phyloP scores from a whole-genome alignment of 257 asterid genomes.

The Datura wrightii region DNA sequence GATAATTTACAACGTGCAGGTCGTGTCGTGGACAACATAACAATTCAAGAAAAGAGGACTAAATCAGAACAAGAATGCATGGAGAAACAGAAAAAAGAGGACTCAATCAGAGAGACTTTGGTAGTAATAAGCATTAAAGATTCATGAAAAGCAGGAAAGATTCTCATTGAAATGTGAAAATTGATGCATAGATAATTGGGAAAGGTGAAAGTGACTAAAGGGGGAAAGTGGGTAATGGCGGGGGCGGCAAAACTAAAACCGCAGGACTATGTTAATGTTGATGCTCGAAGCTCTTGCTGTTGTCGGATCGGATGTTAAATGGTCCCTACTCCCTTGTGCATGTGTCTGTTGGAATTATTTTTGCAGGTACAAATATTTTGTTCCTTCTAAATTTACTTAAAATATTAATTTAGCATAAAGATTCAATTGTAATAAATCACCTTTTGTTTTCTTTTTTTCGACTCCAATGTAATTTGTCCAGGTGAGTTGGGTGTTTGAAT shows the following conservation, averaged over 20 bases:
- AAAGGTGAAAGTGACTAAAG: constrained; percentile 13
- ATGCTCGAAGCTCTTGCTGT: neutral
- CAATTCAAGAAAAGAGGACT: neutral
- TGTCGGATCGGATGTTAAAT: neutral
- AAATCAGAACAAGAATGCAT: neutral
- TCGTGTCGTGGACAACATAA: neutral
- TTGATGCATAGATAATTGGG: neutral
- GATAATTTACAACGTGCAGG: neutral
- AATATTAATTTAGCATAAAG: no score
- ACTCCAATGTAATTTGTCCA: no score
- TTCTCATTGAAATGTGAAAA: constrained; percentile 16
- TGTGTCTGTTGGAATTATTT: neutral
- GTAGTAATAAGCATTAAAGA: neutral
- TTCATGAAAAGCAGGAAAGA: constrained; percentile 24
- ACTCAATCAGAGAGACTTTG: neutral
- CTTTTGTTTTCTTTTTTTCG: no score
- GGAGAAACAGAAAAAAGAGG: neutral
- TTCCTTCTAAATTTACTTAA: no score
- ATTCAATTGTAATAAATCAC: no score
- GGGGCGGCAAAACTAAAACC: constrained; percentile 16
- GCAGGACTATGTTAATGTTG: neutral
- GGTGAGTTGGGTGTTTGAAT: no score
- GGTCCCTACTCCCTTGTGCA: neutral
- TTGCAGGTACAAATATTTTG: no score
- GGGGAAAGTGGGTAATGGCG: neutral